These are phyloP conservation scores for Botrytis medusae DNA, from an alignment of 2,329 filamentous ascomycete species.

Conservation along the genomic window DNA sequence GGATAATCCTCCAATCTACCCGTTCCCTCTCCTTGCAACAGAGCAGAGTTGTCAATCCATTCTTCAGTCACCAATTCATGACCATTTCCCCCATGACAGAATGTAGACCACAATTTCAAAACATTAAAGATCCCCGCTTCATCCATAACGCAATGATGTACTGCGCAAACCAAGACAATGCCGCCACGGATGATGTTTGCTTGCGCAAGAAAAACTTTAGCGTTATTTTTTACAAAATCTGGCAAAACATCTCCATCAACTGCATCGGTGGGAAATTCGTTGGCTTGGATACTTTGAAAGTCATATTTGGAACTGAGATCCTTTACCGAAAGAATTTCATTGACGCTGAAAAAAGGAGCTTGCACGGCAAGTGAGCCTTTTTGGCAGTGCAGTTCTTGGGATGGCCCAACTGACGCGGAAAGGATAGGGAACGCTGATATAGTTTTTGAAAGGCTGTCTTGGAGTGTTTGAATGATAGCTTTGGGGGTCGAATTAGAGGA, in stretches of 20 bases:
- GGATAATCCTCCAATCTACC: neutral
- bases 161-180: neutral
- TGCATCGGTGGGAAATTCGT: neutral
- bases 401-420: neutral
- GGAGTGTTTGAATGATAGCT: neutral
- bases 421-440: constrained; percentile 2
- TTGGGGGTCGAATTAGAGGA: neutral
- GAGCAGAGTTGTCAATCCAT: constrained; percentile 6
- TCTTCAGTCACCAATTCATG: neutral
- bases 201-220: neutral
- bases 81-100: neutral
- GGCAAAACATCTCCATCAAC: neutral
- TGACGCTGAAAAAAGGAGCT: neutral
- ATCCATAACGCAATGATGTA: constrained; percentile 14
- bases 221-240: neutral
- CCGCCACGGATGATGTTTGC: constrained; percentile 2
- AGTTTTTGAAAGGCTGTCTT: neutral
- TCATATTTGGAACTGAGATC: constrained; percentile 8
- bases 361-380: constrained; percentile 8
- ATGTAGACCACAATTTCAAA: constrained; percentile 14
- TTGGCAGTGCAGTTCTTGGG: neutral
- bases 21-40: neutral
- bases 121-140: neutral
- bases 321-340: constrained; percentile 1
- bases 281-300: neutral